Conservation (phyloP, 1,284 basidiomycete genomes). For the Puccinia novopanici region DNA sequence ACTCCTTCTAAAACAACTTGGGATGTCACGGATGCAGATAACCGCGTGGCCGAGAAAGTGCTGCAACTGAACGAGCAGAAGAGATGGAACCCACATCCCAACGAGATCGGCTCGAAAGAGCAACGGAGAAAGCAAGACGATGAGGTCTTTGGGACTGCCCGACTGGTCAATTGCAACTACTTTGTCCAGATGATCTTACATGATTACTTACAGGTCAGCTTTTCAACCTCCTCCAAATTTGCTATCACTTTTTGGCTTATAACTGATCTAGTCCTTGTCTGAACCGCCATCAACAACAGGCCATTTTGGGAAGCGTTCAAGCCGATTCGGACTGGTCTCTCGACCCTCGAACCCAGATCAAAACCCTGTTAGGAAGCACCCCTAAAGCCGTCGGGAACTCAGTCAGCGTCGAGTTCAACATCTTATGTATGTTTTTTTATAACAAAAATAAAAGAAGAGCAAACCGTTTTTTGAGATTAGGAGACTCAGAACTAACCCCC, state of each 20-base stretch:
- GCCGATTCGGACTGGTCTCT: conserved; percentile 48
- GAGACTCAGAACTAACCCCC: not conserved
- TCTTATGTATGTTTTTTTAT: conserved; percentile 24
- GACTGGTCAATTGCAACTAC: conserved; percentile 72
- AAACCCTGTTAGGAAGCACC: conserved; percentile 32
- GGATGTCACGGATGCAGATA: not conserved
- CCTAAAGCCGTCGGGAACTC: conserved; percentile 45
- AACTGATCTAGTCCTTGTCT: not conserved
- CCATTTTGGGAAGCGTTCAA: conserved; percentile 48
- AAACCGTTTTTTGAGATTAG: not conserved
- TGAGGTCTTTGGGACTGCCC: conserved; percentile 73
- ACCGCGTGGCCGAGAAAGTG: conserved; percentile 38
- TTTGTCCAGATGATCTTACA: conserved; percentile 61
- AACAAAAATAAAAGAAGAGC: no score
- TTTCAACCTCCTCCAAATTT: not conserved
- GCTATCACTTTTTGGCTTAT: not conserved
- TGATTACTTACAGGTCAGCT: conserved; percentile 34
- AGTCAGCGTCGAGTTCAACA: conserved; percentile 46
- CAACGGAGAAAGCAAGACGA: conserved; percentile 62
- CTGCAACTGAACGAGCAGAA: conserved; percentile 38
- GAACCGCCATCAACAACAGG: not conserved
- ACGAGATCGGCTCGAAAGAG: conserved; percentile 60
- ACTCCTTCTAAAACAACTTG: not conserved
- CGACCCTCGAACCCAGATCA: conserved; percentile 44
- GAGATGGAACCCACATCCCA: conserved; percentile 25